Evolutionary conservation across 2,329 filamentous ascomycete genomes (phyloP), one percentile per base, ranked within the genome.

Genomic region (Helotiales sp.): DNA sequence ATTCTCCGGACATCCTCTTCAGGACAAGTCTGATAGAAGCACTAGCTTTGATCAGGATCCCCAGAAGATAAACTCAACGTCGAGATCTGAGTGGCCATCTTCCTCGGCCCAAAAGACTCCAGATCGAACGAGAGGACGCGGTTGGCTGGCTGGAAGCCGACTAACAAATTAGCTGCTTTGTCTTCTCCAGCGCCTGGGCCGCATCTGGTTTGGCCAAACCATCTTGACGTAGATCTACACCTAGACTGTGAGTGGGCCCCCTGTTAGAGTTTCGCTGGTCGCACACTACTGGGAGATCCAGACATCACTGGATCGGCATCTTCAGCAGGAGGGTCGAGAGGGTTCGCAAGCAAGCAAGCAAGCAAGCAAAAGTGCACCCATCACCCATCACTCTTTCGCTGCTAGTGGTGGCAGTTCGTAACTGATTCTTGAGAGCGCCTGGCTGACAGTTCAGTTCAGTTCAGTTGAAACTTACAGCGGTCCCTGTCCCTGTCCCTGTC

Each of bases 181-280:
- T 8, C 30, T 22, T 30, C 37, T 61, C 28, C 60, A 61, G 32
- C 60, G 64, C 64, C 59, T 63, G 52, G 45, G 17, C 61, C 61
- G 37, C 22, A 67, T 63, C 45, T 43, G 65, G 62, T 45, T 57
- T 65, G 68, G 65, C 43, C 43, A 49, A 55, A 37, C 32, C 49
- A 58, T 61, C 58, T 66, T 70, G 68, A 70, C 65, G 68, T 66
- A 64, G 68, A 70, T 70, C 68, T 63, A 17, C 52, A 34, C 37
- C 62, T 24, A 24, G 65, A 62, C 62, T 61, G 17, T 63, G 60
- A 52, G 22, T 49, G n/a, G n/a, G 30, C 49, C 32, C 67, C 63
- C 52, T 69, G 61, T 65, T 61, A 65, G 62, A 61, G 45, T 65
- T 50, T 49, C 50, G 34, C 26, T 64, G 49, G 37, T 24, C 13